A percentile compares a stretch with the other conserved stretches of the same genome.
Conservation (phyloP, 306 rosid genomes). For the Echinosophora koreensis region DNA sequence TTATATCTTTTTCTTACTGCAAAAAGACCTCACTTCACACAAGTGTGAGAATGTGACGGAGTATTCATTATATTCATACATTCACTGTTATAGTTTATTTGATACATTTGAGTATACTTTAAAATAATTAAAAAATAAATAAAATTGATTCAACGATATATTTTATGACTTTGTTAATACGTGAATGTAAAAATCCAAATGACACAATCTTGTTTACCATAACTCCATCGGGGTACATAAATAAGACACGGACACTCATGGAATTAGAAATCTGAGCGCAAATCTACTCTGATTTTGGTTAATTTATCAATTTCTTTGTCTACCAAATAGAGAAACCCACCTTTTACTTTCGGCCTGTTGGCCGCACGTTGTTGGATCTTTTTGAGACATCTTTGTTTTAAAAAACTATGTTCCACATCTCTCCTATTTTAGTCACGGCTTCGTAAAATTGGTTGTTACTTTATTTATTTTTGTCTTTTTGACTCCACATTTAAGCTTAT, state of each 20-base stretch:
- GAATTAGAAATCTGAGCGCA: not conserved
- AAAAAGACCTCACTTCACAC: no score
- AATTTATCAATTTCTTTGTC: not conserved
- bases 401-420: not conserved
- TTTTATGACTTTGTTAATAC: no score
- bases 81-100: no score
- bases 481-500: not conserved
- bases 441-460: not conserved
- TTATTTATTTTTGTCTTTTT: not conserved
- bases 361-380: conserved; percentile 36
- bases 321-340: not conserved
- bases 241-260: not conserved
- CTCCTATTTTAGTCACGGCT: not conserved
- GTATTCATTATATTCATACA: no score
- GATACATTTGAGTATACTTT: no score
- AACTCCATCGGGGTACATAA: no score
- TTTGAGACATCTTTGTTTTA: conserved; percentile 35
- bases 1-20: no score
- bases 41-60: no score
- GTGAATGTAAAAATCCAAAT: no score
- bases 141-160: no score
- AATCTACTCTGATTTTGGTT: not conserved
- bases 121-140: no score
- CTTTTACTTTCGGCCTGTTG: conserved; percentile 26
- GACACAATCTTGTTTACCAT: no score